Percentiles rank a stretch among this genome's conserved stretches.
These are phyloP conservation scores for Kitagawia praeruptora DNA, from an alignment of 129 eudicot genomes.

Conservation along the genomic window DNA sequence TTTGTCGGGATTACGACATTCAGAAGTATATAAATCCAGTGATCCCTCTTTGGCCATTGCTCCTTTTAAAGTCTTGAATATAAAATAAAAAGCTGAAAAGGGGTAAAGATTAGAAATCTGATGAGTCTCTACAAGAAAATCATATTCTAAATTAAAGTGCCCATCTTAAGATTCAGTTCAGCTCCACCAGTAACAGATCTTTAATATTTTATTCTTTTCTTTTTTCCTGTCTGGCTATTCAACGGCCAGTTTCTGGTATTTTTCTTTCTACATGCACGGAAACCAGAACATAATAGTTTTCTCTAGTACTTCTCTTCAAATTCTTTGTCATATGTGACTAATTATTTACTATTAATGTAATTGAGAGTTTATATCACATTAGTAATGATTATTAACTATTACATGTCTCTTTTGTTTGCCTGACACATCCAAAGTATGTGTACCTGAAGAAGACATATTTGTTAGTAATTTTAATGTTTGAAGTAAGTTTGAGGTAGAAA, in stretches of 20 bases:
- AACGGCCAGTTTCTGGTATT: neutral
- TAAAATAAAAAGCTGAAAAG: neutral
- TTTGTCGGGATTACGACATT: neutral
- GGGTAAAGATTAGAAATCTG: neutral
- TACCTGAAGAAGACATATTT: neutral
- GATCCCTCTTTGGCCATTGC: neutral
- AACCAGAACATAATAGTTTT: neutral
- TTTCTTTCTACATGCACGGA: neutral
- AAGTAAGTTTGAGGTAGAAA: neutral
- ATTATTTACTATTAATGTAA: too few relatives aligned
- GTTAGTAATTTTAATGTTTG: neutral
- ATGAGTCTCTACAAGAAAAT: neutral
- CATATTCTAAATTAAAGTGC: neutral
- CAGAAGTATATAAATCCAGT: neutral
- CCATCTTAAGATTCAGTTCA: neutral
- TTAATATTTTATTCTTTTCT: too few relatives aligned
- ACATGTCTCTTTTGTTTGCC: neutral
- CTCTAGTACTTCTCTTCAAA: neutral
- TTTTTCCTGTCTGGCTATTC: neutral
- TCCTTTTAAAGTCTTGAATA: neutral
- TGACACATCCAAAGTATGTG: neutral
- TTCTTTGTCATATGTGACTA: neutral
- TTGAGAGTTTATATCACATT: neutral
- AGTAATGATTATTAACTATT: neutral
- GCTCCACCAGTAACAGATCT: neutral